Base-by-base conservation (phyloP, 2,329 filamentous ascomycete genomes). In the Beauveria caledonica region DNA sequence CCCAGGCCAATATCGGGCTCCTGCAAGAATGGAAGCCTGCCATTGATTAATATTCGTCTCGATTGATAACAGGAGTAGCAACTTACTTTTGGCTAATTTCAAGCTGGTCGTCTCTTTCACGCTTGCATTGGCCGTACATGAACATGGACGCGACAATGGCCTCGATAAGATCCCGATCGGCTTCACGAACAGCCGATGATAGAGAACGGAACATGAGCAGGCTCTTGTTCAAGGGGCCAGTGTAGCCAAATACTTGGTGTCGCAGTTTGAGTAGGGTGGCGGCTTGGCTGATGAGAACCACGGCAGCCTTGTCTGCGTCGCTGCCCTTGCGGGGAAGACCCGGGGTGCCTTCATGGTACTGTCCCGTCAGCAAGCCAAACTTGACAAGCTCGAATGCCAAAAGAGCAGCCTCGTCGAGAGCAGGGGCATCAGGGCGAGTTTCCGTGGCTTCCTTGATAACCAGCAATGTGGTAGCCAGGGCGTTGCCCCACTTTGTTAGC, bases 161-260 rank as follows among this genome's bases (percentile, higher is more conserved):
- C 74, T 99, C 94, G 15, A 94, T 77, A 40, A 97, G 76, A 71
- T 96, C 92, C 52, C 94, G 85, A 64, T 96, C 80, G 39, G 86
- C 85, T 64, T 88, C 85, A 44, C 92, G 88, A 25, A 97, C 86
- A 45, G 89, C 85, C 2, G 87, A 87, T 45, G 91, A 86, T 61
- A 97, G 80, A 1, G 91, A 92, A 63, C 91, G 89, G 77, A 92
- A 99, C 27, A 86, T 87, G 46, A 99, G 80, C 57, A 97, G 80
- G 66, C 93, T 92, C 73, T 94, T 88, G 78, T 92, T 96, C 1
- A 99, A 81, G 1, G 94, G 93, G 0, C 94, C 94, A 2, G 93
- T 97, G 74, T 97, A 99, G 33, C 94, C 94, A 66, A 93, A 92
- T 3, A 83, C 81, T 66, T 90, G 84, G 71, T 99, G 94, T 36